Base-by-base conservation (phyloP, 2,329 filamentous ascomycete species). In the Tolypocladium guangdongense region DNA sequence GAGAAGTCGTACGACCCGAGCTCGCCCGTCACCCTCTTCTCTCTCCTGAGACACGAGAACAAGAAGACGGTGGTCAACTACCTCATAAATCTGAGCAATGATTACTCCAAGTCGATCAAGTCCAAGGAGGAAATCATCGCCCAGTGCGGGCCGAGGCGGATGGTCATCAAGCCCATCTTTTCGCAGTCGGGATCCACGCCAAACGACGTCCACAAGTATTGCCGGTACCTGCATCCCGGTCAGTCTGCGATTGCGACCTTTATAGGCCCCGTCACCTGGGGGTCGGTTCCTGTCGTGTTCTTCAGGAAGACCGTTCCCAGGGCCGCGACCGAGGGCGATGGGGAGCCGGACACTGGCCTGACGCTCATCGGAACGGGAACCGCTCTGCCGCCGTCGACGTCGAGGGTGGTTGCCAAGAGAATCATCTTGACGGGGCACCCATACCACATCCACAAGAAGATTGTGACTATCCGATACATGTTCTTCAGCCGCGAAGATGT, bases 381-480 rank as follows among this genome's bases (percentile, higher is more conserved):
- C 0, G 84, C 88, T 7, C 78, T 96, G 18, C 84, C 90, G 0
- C 88, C 90, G 3, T 86, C 67, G 69, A 91, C 71, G 66, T 83
- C 66, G 64, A 86, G 93, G 39, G 86, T 99, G 53, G 83, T 99
- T 56, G 91, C 92, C 63, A 99, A 99, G 74, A 86, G 93, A 51
- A 84, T 95, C 61, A 88, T 97, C 59, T 78, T 99, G 54, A 96
- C 93, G 0, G 95, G 93, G 18, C 92, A 99, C 67, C 93, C 95
- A 0, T 96, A 90, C 79, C 96, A 99, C 75, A 99, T 99, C 68
- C 90, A 99, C 82, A 96, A 96, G 80, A 90, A 87, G 71, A 78
- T 99, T 27, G 93, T 99, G 55, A 99, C 95, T 0, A 86, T 99
- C 48, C 86, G 93, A 33, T 99, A 99, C 80, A 99, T 99, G 95